Percentiles rank a stretch among this genome's conserved stretches.
These are phyloP conservation scores for Clonostachys solani DNA, from an alignment of 2,329 filamentous ascomycete genomes.

Conservation along the genomic window DNA sequence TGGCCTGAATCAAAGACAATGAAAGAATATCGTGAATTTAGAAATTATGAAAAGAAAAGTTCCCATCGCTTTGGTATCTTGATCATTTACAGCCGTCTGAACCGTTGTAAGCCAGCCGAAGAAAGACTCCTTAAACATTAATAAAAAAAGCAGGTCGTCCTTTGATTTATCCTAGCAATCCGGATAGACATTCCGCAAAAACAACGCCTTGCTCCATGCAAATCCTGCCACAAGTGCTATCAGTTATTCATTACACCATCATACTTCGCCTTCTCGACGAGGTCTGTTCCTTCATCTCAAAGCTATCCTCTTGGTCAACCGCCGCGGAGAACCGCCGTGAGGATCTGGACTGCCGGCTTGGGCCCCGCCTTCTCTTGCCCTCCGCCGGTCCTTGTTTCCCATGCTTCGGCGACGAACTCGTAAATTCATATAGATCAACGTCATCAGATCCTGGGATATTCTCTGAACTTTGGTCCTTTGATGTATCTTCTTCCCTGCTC, in stretches of 20 bases:
- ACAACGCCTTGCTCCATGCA: not conserved
- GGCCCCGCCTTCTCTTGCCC: constrained; percentile 13
- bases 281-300: constrained; percentile 17
- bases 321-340: constrained; percentile 33
- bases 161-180: constrained; percentile 4
- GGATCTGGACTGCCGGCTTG: constrained; percentile 23
- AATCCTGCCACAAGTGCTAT: not conserved
- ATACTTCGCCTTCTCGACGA: constrained; percentile 49
- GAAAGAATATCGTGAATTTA: constrained; percentile 1
- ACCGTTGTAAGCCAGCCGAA: not conserved
- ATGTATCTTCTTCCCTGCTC: constrained; percentile 5
- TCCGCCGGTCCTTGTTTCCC: constrained; percentile 18
- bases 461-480: constrained; percentile 8
- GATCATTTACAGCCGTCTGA: constrained; percentile 1
- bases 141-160: constrained; percentile 3
- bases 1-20: no score
- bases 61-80: constrained; percentile 9
- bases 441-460: constrained; percentile 14
- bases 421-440: constrained; percentile 52
- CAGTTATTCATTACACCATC: constrained; percentile 43
- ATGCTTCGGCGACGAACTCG: constrained; percentile 36
- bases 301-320: constrained; percentile 24
- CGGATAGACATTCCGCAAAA: not conserved
- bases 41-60: constrained; percentile 8
- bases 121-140: not conserved